Conservation (phyloP, 164 flowering plant genomes). For the Magnolia kwangsiensis region DNA sequence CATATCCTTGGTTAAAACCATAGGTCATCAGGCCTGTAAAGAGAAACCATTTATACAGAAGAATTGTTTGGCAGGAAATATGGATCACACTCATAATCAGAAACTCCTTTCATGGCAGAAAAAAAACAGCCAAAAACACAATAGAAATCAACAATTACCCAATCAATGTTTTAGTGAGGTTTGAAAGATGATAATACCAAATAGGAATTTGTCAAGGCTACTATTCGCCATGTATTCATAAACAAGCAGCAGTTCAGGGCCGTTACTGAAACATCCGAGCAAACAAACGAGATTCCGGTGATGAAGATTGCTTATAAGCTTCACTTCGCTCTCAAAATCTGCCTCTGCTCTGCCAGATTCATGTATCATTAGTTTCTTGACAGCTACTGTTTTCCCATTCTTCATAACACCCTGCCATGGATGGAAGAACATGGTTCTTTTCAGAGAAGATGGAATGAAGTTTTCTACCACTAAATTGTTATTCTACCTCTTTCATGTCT, state of each 20-base stretch:
- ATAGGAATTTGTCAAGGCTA: conserved; percentile 54
- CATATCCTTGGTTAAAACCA: no score
- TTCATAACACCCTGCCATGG: conserved; percentile 39
- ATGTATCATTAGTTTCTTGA: conserved; percentile 42
- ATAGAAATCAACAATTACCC: not conserved
- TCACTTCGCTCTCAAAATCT: conserved; percentile 48
- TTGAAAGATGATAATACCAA: conserved; percentile 27
- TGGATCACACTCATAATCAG: no score
- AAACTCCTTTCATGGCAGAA: no score
- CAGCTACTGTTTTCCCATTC: conserved; percentile 53
- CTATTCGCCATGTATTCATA: conserved; percentile 56
- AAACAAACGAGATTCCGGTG: conserved; percentile 57
- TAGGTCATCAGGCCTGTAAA: no score
- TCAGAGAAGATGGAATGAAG: not conserved
- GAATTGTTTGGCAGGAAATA: no score
- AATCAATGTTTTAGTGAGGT: not conserved
- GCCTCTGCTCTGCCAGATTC: conserved; percentile 29
- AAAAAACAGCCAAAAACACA: no score
- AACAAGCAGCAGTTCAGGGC: conserved; percentile 46
- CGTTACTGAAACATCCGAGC: conserved; percentile 54
- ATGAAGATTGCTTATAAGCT: conserved; percentile 56
- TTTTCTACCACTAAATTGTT: not conserved
- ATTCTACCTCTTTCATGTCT: no score
- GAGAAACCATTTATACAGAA: no score
- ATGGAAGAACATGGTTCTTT: not conserved